phyloP scores from a whole-genome alignment of 352 stramenopile genomes.

The Pythium rishiriense region DNA sequence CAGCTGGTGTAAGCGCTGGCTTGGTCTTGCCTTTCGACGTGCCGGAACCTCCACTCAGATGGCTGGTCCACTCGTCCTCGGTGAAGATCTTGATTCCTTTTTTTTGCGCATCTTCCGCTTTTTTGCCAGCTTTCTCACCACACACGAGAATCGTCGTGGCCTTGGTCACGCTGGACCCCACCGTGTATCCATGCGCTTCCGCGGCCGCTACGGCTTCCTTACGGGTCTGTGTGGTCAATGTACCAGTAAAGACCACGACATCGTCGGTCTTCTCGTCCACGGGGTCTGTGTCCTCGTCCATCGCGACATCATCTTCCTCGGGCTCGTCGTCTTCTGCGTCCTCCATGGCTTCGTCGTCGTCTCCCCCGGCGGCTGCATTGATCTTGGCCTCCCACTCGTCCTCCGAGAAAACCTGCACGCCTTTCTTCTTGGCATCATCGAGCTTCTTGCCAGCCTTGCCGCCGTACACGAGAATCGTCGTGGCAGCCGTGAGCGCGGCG shows the following conservation, averaged over 20 bases:
- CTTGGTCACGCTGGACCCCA: constrained; percentile 37
- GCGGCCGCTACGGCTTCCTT: constrained; percentile 37
- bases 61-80: constrained; percentile 38
- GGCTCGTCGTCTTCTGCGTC: not conserved
- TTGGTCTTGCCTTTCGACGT: not conserved
- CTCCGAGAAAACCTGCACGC: constrained; percentile 39
- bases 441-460: constrained; percentile 59
- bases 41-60: not conserved
- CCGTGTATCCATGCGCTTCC: constrained; percentile 38
- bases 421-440: constrained; percentile 41
- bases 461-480: constrained; percentile 54
- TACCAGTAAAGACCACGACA: constrained; percentile 53
- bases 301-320: constrained; percentile 7
- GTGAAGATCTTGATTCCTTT: constrained; percentile 39
- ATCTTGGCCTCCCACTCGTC: constrained; percentile 41
- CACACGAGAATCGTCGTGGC: constrained; percentile 52
- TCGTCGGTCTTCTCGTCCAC: constrained; percentile 13
- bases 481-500: constrained; percentile 36
- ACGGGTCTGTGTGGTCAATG: constrained; percentile 36
- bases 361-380: not conserved
- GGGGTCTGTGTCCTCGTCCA: not conserved
- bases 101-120: constrained; percentile 44
- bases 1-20: not conserved
- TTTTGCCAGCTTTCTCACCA: constrained; percentile 55
- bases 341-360: not conserved